A percentile compares a stretch with the other conserved stretches of the same genome.
Evolutionary conservation across 176 grass and related monocot genomes (phyloP).

Genomic region (Tillandsia fasciculata): DNA sequence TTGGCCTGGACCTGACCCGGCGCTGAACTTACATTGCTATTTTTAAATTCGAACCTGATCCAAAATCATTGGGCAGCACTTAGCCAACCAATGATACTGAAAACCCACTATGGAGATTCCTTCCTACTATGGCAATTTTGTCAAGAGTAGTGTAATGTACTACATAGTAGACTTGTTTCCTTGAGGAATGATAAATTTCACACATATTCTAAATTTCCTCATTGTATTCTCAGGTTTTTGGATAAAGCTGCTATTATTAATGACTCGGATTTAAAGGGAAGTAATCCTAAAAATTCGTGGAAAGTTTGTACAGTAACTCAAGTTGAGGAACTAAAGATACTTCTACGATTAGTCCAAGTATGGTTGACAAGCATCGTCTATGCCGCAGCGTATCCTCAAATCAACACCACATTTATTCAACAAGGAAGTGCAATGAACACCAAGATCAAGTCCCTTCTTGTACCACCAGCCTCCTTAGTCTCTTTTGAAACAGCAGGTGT

Average conservation of each 20-base stretch:
- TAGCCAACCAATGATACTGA: no score
- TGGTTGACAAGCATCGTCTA: conserved; percentile 50
- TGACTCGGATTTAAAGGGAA: conserved; percentile 34
- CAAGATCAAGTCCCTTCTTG: conserved; percentile 31
- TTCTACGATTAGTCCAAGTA: conserved; percentile 42
- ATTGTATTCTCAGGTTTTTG: conserved; percentile 28
- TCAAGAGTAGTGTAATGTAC: not conserved
- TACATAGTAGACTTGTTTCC: not conserved
- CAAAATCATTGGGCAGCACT: no score
- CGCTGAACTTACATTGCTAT: no score
- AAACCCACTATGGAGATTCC: not conserved
- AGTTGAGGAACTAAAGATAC: conserved; percentile 78
- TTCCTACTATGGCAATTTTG: not conserved
- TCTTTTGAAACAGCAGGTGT: conserved; percentile 55
- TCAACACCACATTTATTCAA: conserved; percentile 74
- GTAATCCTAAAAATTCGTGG: conserved; percentile 23
- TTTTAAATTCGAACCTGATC: no score
- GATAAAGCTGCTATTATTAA: conserved; percentile 56
- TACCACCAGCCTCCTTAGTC: conserved; percentile 47
- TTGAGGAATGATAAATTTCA: not conserved
- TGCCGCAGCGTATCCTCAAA: conserved; percentile 50
- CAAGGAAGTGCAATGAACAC: conserved; percentile 57
- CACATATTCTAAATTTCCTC: not conserved
- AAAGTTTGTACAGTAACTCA: conserved; percentile 67
- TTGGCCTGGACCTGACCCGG: no score